Evolutionary conservation across 768 basidiomycete species (phyloP).

Genomic region (Macrolepiota fuliginosa): DNA sequence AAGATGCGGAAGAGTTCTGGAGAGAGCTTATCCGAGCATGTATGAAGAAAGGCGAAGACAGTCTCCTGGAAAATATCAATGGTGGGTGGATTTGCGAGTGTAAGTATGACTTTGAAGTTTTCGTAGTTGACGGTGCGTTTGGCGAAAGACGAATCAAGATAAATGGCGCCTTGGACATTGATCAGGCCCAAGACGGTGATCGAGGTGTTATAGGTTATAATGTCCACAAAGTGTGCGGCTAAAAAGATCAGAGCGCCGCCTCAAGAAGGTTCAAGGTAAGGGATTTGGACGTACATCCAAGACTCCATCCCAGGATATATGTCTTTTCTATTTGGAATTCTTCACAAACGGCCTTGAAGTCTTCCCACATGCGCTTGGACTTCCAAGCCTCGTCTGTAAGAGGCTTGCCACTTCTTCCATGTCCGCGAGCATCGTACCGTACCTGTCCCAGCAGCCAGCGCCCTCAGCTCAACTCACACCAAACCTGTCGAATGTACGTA

Average conservation of each 20-base stretch:
- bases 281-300: constrained; percentile 1
- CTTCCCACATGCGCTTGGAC: constrained; percentile 26
- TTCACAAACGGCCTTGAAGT: constrained; percentile 28
- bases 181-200: constrained; percentile 26
- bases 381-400: constrained; percentile 22
- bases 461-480: too few relatives aligned
- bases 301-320: constrained; percentile 33
- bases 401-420: constrained; percentile 30
- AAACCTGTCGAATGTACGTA: constrained; percentile 20
- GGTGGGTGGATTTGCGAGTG: constrained; percentile 19
- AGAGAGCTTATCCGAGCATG: constrained; percentile 17
- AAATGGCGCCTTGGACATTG: constrained; percentile 24
- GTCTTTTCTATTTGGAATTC: constrained; percentile 27
- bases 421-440: constrained; percentile 30
- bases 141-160: constrained; percentile 22
- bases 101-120: constrained; percentile 16
- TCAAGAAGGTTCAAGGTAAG: too few relatives aligned
- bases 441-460: background rate
- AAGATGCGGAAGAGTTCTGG: constrained; percentile 17
- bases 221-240: constrained; percentile 25
- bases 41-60: constrained; percentile 18
- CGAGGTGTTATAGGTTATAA: constrained; percentile 22
- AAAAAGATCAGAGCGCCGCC: background rate
- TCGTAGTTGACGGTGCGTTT: constrained; percentile 18
- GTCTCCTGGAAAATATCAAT: constrained; percentile 23